A percentile compares a stretch with the other conserved stretches of the same genome.
Evolutionary conservation across 2,329 filamentous ascomycete genomes (phyloP).

Genomic region (Fusarium illudens): DNA sequence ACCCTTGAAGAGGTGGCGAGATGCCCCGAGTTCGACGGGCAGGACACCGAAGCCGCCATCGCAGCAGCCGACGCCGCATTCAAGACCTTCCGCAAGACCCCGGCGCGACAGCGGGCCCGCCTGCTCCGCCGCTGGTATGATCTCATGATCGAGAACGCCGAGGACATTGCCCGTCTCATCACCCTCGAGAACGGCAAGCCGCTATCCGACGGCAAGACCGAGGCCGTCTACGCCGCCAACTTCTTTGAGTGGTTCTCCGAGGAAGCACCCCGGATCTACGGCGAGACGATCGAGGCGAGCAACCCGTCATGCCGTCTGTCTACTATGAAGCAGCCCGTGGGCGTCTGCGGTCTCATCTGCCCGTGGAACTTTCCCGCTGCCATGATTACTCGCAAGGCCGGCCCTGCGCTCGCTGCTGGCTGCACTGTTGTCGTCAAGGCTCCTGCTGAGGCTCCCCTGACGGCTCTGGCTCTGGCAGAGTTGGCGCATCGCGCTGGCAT

Average conservation of each 20-base stretch:
- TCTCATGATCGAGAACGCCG: constrained; percentile 70
- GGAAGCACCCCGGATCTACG: constrained; percentile 63
- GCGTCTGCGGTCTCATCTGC: constrained; percentile 48
- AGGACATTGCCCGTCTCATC: constrained; percentile 73
- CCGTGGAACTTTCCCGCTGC: constrained; percentile 67
- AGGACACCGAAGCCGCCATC: constrained; percentile 76
- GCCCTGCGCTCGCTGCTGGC: constrained; percentile 70
- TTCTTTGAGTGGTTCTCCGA: constrained; percentile 73
- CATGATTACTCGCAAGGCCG: constrained; percentile 59
- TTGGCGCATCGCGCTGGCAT: constrained; percentile 85
- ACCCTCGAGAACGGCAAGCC: constrained; percentile 79
- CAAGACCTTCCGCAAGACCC: constrained; percentile 66
- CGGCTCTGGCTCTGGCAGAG: constrained; percentile 83
- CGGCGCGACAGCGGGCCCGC: constrained; percentile 66
- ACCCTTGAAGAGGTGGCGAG: constrained; percentile 72
- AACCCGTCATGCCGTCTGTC: constrained; percentile 64
- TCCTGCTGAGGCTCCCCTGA: constrained; percentile 89
- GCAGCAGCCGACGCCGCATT: constrained; percentile 68
- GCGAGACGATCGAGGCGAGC: constrained; percentile 62
- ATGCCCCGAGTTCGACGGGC: constrained; percentile 75
- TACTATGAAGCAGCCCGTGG: constrained; percentile 47
- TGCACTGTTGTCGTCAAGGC: constrained; percentile 86
- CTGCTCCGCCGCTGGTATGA: constrained; percentile 73
- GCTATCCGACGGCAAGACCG: constrained; percentile 65
- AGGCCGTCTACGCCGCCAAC: constrained; percentile 65